Evolutionary conservation across 805 yeast species (phyloP).

Genomic region (Pichia paraexigua): DNA sequence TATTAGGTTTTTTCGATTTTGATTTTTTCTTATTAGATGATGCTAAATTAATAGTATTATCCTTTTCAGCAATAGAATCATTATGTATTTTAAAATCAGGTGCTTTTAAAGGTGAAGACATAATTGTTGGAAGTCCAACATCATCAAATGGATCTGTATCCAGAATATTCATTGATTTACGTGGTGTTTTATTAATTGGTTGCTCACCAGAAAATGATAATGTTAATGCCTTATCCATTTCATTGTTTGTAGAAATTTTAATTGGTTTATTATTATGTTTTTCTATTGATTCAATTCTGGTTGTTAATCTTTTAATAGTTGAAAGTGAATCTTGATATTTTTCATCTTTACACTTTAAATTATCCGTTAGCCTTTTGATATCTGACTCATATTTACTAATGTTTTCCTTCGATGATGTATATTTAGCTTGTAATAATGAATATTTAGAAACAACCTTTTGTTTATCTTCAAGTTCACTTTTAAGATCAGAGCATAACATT

Average conservation of each 20-base stretch:
- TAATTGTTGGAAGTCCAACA: slow-evolving; percentile 6
- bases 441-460: slow-evolving; percentile 1
- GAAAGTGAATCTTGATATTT: not conserved
- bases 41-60: slow-evolving; percentile 2
- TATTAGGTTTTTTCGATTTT: not conserved
- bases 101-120: slow-evolving; percentile 8
- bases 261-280: not conserved
- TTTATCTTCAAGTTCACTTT: slow-evolving; percentile 2
- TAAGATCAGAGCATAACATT: slow-evolving; percentile 3
- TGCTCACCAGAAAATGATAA: not conserved
- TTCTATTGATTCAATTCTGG: not conserved
- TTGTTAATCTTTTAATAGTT: not conserved
- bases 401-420: not conserved
- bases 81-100: slow-evolving; percentile 4
- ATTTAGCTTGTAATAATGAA: not conserved
- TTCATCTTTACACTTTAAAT: not conserved
- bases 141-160: slow-evolving; percentile 8
- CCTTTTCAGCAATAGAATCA: not conserved
- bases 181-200: slow-evolving; percentile 2
- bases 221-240: not conserved
- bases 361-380: not conserved
- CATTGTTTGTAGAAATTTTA: not conserved
- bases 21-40: not conserved
- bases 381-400: not conserved
- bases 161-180: slow-evolving; percentile 3